A percentile compares a stretch with the other conserved stretches of the same genome.
These are phyloP conservation scores for Musa itinerans DNA, from an alignment of 176 grass and related monocot species.

Conservation along the genomic window DNA sequence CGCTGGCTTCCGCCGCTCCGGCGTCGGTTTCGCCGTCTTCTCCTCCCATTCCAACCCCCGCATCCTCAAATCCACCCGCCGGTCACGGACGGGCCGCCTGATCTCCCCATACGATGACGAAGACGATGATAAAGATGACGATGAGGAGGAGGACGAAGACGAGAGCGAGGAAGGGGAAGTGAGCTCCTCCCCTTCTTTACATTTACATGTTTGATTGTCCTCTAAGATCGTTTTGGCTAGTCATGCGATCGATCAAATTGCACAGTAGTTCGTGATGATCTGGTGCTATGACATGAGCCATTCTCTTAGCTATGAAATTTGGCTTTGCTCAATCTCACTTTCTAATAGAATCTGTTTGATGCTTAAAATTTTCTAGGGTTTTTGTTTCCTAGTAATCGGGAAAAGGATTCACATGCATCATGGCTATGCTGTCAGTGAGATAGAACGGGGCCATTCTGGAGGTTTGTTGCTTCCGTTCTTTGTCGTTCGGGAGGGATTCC, in stretches of 20 bases:
- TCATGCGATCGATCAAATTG: no score
- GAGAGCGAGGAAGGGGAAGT: conserved; percentile 6
- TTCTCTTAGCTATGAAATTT: no score
- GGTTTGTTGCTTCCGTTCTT: no score
- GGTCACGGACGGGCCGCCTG: conserved; percentile 9
- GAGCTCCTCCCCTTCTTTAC: not conserved
- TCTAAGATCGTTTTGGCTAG: not conserved
- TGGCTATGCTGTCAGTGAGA: not conserved
- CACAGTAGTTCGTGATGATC: no score
- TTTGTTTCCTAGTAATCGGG: not conserved
- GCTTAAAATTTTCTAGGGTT: not conserved
- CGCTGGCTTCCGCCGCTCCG: not conserved
- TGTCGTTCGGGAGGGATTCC: no score
- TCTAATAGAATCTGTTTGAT: no score
- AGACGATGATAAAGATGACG: not conserved
- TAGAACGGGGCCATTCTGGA: no score
- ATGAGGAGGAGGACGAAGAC: not conserved
- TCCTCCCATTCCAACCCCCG: conserved; percentile 15
- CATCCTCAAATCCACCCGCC: conserved; percentile 19
- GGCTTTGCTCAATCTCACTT: no score
- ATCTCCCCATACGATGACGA: not conserved
- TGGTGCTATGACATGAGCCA: no score
- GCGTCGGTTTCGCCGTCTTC: conserved; percentile 11
- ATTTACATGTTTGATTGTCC: not conserved
- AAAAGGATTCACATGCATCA: not conserved